Base-by-base conservation (phyloP, 371 early-diverging fungal species). In the Chytridiales sp. region DNA sequence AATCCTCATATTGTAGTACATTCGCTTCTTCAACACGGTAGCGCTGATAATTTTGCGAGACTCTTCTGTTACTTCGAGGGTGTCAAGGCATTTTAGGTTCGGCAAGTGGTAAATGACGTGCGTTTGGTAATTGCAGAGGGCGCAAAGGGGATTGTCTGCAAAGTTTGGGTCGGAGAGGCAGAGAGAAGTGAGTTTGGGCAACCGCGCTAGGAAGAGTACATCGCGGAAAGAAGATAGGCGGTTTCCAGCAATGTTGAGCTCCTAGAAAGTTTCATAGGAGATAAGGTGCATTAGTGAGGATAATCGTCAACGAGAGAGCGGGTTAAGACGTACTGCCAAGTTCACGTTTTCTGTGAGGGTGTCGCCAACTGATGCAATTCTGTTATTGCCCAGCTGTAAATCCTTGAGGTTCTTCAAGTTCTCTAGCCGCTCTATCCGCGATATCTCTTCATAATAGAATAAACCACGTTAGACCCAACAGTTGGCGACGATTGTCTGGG, bases 1-100 rank as follows among this genome's bases (percentile, higher is more conserved):
- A 32, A 77, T 76, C 24, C 79, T 63, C 77, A 79, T 81, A 47
- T 75, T 81, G 63, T 81, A 81, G 56, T 77, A 80, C 81, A 81
- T 81, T 24, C 77, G 58, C 59, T 81, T 81, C 48, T 81, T 81
- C 27, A 81, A 51, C n/a, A 81, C 71, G 1, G 81, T 81, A 0
- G 81, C 77, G 34, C 61, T 68, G 29, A 81, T 76, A 24, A 73
- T 70, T 43, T 68, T 57, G 24, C 81, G 49, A 9, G 73, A 71
- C 53, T 81, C 81, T 5, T 72, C 76, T 1, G 76, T 77, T 5
- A 81, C 68, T 15, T 78, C 76, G 30, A 78, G 56, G 5, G 78
- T 75, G 51, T 81, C 81, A 30, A 81, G 66, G 30, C 48, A 56
- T 15, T 44, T 40, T 2, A 81, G 57, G 29, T 72, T 65, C 17